phyloP scores from a whole-genome alignment of 495 filamentous ascomycete species.

The Aspergillus coremiiformis region DNA sequence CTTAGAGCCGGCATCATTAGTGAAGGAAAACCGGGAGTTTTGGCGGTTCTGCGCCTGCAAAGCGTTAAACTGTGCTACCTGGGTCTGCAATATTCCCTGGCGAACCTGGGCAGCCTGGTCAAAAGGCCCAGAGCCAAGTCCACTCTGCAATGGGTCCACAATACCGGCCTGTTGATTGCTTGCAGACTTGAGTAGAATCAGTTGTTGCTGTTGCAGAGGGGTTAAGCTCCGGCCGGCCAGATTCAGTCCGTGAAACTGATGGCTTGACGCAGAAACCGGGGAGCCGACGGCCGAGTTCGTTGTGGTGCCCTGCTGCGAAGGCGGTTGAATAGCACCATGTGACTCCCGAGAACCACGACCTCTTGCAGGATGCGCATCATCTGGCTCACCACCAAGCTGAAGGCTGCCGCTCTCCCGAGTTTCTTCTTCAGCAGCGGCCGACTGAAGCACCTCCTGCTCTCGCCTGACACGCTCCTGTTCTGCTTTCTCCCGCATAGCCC shows the following conservation, averaged over 20 bases:
- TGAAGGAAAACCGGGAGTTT: conserved; percentile 81
- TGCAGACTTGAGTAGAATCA: conserved; percentile 58
- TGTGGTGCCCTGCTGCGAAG: conserved; percentile 58
- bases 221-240: conserved; percentile 66
- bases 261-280: conserved; percentile 41
- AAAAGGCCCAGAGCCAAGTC: conserved; percentile 31
- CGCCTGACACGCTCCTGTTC: conserved; percentile 56
- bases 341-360: conserved; percentile 44
- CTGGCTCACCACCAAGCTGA: conserved; percentile 84
- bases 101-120: conserved; percentile 37
- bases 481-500: conserved; percentile 58
- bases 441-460: conserved; percentile 51
- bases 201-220: conserved; percentile 70
- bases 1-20: conserved; percentile 75
- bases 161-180: conserved; percentile 47
- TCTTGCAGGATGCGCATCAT: conserved; percentile 51
- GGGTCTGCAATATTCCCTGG: conserved; percentile 53
- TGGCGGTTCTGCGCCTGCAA: conserved; percentile 75
- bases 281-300: conserved; percentile 38
- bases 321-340: conserved; percentile 60
- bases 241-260: conserved; percentile 48
- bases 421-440: conserved; percentile 46
- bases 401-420: conserved; percentile 73
- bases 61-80: conserved; percentile 42
- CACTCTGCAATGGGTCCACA: conserved; percentile 51